These are phyloP conservation scores for Hyphodiscus hymeniophilus DNA, from an alignment of 495 filamentous ascomycete genomes.

Conservation along the genomic window DNA sequence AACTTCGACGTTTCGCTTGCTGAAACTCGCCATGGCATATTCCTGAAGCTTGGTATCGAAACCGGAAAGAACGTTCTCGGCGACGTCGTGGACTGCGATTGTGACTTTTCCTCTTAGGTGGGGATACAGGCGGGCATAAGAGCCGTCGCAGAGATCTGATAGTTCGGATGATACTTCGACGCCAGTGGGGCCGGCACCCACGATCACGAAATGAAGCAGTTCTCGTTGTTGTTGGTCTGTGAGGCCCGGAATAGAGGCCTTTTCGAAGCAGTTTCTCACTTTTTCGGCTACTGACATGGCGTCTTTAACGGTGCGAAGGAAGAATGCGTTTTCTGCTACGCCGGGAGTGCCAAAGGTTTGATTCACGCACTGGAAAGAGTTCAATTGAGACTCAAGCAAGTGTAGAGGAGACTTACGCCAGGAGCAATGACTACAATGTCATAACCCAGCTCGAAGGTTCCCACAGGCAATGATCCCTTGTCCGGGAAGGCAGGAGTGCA, in stretches of 20 bases:
- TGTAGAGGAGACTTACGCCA: conserved; percentile 31
- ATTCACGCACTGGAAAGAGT: conserved; percentile 41
- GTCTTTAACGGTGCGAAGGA: conserved; percentile 77
- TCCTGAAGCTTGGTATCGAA: conserved; percentile 26
- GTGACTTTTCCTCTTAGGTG: conserved; percentile 18
- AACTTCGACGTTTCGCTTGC: conserved; percentile 20
- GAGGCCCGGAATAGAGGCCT: conserved; percentile 6
- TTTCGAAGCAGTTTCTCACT: conserved; percentile 10
- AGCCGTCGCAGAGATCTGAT: conserved; percentile 50
- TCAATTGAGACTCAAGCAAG: neutral
- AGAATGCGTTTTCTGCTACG: conserved; percentile 71
- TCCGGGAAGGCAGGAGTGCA: conserved; percentile 44
- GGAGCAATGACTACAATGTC: conserved; percentile 75
- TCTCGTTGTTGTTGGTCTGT: conserved; percentile 50
- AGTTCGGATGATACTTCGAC: conserved; percentile 81
- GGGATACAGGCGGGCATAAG: conserved; percentile 20
- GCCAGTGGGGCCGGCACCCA: conserved; percentile 81
- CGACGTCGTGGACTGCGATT: conserved; percentile 28
- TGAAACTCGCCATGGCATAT: conserved; percentile 23
- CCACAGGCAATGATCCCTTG: neutral
- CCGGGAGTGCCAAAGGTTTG: conserved; percentile 76
- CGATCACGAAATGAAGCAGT: conserved; percentile 75
- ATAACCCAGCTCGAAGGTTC: conserved; percentile 53
- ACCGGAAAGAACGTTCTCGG: conserved; percentile 19
- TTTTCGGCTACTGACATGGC: conserved; percentile 46